Percentiles rank a stretch among this genome's conserved stretches.
Conservation (phyloP, 148 eudicot genomes). For the Rhododendron kiyosumense region DNA sequence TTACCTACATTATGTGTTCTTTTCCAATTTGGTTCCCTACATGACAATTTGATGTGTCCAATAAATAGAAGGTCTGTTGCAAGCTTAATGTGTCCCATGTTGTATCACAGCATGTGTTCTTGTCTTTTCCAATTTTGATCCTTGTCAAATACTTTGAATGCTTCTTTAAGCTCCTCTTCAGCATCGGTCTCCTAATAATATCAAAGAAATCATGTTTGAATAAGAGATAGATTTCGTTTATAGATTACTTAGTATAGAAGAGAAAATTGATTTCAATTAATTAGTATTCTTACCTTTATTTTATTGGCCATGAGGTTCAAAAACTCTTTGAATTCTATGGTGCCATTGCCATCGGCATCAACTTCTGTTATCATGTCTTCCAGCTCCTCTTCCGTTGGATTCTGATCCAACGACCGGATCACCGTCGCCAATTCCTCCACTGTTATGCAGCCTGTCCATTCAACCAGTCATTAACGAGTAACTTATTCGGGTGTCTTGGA, state of each 20-base stretch:
- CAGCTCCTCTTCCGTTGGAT: slow-evolving; percentile 53
- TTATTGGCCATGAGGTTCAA: slow-evolving; percentile 42
- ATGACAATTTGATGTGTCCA: too few species aligned
- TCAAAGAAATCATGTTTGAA: neutral
- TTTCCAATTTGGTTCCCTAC: too few species aligned
- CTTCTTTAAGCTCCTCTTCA: slow-evolving; percentile 72
- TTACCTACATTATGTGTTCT: too few species aligned
- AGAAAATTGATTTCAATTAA: neutral
- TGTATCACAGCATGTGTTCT: too few species aligned
- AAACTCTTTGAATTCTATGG: slow-evolving; percentile 53
- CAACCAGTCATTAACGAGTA: neutral
- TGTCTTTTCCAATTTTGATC: too few species aligned
- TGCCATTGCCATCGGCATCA: slow-evolving; percentile 42
- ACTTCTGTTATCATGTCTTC: slow-evolving; percentile 40
- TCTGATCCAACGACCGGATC: slow-evolving; percentile 50
- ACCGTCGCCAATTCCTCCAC: slow-evolving; percentile 52
- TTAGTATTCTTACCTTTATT: slow-evolving; percentile 24
- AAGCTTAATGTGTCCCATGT: too few species aligned
- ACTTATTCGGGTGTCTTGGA: neutral
- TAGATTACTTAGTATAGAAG: neutral
- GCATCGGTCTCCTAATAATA: slow-evolving; percentile 50
- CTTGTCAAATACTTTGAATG: slow-evolving; percentile 74
- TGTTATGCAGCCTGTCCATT: slow-evolving; percentile 33
- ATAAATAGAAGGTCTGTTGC: too few species aligned
- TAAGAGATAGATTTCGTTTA: neutral